Evolutionary conservation across 768 basidiomycete genomes (phyloP), one percentile per base, ranked within the genome.

Genomic region (Galerina sulciceps): DNA sequence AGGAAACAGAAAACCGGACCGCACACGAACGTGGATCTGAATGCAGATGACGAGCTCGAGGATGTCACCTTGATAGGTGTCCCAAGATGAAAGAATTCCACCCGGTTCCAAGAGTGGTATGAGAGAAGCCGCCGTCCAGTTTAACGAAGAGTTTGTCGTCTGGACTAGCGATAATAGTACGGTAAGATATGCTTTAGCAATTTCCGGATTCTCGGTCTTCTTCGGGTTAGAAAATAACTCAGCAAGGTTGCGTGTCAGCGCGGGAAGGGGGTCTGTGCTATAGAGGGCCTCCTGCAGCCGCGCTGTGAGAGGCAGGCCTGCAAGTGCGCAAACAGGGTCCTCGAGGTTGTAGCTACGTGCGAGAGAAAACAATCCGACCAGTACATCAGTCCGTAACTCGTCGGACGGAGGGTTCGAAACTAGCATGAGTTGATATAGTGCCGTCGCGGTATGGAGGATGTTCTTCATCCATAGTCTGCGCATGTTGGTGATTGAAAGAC

Each of bases 41-140:
- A 62, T 62, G 37, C 61, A 62, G 14, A 49, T 51, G 18, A 62
- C 42, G 13, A 62, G 42, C 37, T 58, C 57, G 5, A 55, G 57
- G 14, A 56, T 40, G n/a, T 58, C 57, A 4, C 44, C 50, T 53
- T 58, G 18, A 34, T 37, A 46, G 3, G 26, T 36, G 10, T 58
- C 57, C 57, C 50, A 58, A 35, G 35, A 23, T 40, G 53, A 51
- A 4, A 60, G 42, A n/a, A 52, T 47, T 0, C 61, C 57, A 3
- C 57, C 61, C 1, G 47, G 48, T 43, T 58, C 53, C 6, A 62
- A 34, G 4, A 58, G 26, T 2, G 61, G 57, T 10, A 62, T 47
- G 14, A 62, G 53, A 4, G 49, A 36, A 36, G 35, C 55, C 9
- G 61, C 57, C 2, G 57, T 58, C 61, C 61, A 62, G 23, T 44